Evolutionary conservation across 177 flowering plant genomes (phyloP).

Genomic region (Telopea speciosissima): DNA sequence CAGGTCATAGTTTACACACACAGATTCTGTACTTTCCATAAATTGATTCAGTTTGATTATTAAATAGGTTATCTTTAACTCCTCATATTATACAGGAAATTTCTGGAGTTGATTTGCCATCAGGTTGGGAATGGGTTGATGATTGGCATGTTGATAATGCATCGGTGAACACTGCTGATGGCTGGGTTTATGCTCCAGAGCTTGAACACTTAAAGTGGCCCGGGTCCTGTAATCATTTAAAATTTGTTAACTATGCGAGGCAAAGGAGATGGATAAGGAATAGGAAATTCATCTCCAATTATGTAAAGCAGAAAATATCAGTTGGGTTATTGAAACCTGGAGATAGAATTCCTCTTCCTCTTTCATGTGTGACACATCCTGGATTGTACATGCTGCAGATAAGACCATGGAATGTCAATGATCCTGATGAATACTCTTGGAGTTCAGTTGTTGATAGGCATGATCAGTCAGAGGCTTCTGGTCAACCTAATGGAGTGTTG

Average conservation of each 20-base stretch:
- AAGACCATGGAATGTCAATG: slow-evolving; percentile 41
- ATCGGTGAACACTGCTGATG: slow-evolving; percentile 53
- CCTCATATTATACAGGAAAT: slow-evolving; percentile 27
- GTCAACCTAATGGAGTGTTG: slow-evolving; percentile 23
- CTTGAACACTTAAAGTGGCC: slow-evolving; percentile 64
- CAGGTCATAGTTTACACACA: no score
- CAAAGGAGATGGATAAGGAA: slow-evolving; percentile 78
- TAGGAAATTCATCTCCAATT: slow-evolving; percentile 31
- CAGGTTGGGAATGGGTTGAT: slow-evolving; percentile 76
- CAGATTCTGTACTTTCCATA: no score
- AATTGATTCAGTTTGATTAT: neutral
- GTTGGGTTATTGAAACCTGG: slow-evolving; percentile 74
- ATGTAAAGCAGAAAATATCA: slow-evolving; percentile 32
- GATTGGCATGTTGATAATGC: slow-evolving; percentile 74
- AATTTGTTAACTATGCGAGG: slow-evolving; percentile 52
- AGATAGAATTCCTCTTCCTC: slow-evolving; percentile 65
- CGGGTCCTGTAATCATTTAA: slow-evolving; percentile 35
- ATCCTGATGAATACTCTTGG: slow-evolving; percentile 61
- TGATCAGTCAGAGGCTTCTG: slow-evolving; percentile 23
- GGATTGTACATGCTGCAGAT: slow-evolving; percentile 45
- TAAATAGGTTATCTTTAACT: neutral
- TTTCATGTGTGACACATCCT: slow-evolving; percentile 45
- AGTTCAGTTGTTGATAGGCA: slow-evolving; percentile 46
- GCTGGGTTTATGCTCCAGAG: slow-evolving; percentile 87
- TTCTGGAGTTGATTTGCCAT: slow-evolving; percentile 39